Percentiles rank a stretch among this genome's conserved stretches.
phyloP scores from a whole-genome alignment of 2,329 filamentous ascomycete genomes.

The Aspergillus felis region DNA sequence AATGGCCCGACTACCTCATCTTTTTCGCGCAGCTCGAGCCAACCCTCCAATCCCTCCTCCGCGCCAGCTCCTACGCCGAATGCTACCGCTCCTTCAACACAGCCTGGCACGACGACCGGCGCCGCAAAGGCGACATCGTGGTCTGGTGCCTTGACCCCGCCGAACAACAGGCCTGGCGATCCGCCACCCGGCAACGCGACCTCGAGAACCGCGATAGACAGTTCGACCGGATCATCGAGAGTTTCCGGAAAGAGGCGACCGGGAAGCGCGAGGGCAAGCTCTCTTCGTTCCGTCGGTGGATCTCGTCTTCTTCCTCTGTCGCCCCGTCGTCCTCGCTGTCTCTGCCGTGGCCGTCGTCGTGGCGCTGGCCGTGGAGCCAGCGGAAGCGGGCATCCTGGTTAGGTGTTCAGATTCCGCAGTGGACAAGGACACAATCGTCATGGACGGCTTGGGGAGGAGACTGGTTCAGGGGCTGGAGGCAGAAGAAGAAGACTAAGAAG shows the following conservation, averaged over 20 bases:
- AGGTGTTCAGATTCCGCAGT: slow-evolving; percentile 9
- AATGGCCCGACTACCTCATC: slow-evolving; percentile 47
- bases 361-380: slow-evolving; percentile 19
- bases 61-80: slow-evolving; percentile 49
- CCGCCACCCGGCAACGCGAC: slow-evolving; percentile 19
- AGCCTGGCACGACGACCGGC: slow-evolving; percentile 60
- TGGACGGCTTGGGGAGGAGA: background rate
- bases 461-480: background rate
- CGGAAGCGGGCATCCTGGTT: slow-evolving; percentile 8
- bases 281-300: slow-evolving; percentile 8
- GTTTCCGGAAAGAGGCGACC: slow-evolving; percentile 23
- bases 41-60: slow-evolving; percentile 42
- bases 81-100: slow-evolving; percentile 60
- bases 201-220: slow-evolving; percentile 26
- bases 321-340: slow-evolving; percentile 2
- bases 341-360: slow-evolving; percentile 11
- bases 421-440: slow-evolving; percentile 1
- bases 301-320: background rate
- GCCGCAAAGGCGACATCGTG: slow-evolving; percentile 59
- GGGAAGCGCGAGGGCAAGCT: slow-evolving; percentile 8
- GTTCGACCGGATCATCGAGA: slow-evolving; percentile 34
- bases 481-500: slow-evolving; percentile 4
- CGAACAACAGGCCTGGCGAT: slow-evolving; percentile 35
- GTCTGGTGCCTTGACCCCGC: slow-evolving; percentile 52
- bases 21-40: slow-evolving; percentile 58